Conservation (phyloP, 805 yeast species). For the Candida pini region DNA sequence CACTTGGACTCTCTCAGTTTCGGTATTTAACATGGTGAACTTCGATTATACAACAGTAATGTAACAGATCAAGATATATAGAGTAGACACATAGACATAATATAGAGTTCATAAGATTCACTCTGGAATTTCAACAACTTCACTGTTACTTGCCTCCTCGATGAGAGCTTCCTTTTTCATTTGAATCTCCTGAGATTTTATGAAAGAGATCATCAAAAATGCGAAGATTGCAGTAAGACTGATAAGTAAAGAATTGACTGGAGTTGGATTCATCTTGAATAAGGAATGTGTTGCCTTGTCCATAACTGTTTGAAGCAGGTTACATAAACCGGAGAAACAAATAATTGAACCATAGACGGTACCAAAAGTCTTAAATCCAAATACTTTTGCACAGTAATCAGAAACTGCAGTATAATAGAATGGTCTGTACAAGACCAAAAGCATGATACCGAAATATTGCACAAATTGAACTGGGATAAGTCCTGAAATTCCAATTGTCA, state of each 20-base stretch:
- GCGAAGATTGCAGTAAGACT: slow-evolving; percentile 51
- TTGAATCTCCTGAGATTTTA: slow-evolving; percentile 34
- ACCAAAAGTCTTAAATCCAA: slow-evolving; percentile 90
- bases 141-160: slow-evolving; percentile 59
- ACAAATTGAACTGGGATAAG: slow-evolving; percentile 41
- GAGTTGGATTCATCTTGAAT: slow-evolving; percentile 72
- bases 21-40: neutral
- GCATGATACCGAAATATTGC: slow-evolving; percentile 62
- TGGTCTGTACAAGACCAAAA: slow-evolving; percentile 81
- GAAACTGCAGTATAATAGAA: slow-evolving; percentile 90
- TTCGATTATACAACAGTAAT: no score
- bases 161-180: slow-evolving; percentile 50
- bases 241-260: slow-evolving; percentile 60
- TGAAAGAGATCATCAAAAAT: slow-evolving; percentile 35
- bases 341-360: slow-evolving; percentile 85
- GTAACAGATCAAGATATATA: no score
- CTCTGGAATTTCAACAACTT: slow-evolving; percentile 38
- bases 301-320: slow-evolving; percentile 62
- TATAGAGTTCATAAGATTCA: no score
- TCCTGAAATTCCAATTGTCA: slow-evolving; percentile 68
- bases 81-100: no score
- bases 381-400: slow-evolving; percentile 87
- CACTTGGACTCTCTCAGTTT: neutral
- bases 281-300: slow-evolving; percentile 66
- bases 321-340: slow-evolving; percentile 76